phyloP scores from a whole-genome alignment of 306 rosid species.

The Vigna mungo region DNA sequence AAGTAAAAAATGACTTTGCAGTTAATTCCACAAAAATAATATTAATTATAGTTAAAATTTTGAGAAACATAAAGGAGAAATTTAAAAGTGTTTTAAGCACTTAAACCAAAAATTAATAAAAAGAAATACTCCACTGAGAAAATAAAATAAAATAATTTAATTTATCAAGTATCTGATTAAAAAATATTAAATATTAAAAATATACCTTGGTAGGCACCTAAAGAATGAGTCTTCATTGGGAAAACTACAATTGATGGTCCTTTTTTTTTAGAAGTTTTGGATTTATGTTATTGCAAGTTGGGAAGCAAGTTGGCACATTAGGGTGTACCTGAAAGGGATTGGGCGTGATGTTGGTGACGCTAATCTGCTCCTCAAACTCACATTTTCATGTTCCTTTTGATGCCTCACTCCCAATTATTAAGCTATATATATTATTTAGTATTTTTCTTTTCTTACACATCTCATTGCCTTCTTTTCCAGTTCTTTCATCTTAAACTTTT shows the following conservation, averaged over 20 bases:
- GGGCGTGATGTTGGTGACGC: constrained; percentile 46
- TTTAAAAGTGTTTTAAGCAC: no score
- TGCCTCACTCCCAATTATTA: constrained; percentile 17
- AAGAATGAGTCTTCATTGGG: neutral
- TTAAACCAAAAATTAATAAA: no score
- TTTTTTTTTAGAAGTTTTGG: constrained; percentile 5
- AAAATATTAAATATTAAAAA: no score
- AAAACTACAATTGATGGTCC: constrained; percentile 19
- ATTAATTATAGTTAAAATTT: no score
- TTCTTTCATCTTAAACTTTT: neutral
- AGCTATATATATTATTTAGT: neutral
- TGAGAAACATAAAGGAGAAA: no score
- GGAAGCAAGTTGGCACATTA: constrained; percentile 43
- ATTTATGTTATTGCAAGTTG: constrained; percentile 45
- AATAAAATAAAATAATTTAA: no score
- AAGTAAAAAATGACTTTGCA: no score
- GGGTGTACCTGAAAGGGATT: constrained; percentile 48
- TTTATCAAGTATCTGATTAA: no score
- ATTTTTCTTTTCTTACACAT: neutral
- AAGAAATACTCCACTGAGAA: no score
- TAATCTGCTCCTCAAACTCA: constrained; percentile 37
- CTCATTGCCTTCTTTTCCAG: neutral
- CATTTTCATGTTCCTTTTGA: constrained; percentile 43
- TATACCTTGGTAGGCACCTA: neutral
- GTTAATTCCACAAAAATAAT: no score